Base-by-base conservation (phyloP, 192 early-diverging fungal species). In the Entomortierella lignicola region DNA sequence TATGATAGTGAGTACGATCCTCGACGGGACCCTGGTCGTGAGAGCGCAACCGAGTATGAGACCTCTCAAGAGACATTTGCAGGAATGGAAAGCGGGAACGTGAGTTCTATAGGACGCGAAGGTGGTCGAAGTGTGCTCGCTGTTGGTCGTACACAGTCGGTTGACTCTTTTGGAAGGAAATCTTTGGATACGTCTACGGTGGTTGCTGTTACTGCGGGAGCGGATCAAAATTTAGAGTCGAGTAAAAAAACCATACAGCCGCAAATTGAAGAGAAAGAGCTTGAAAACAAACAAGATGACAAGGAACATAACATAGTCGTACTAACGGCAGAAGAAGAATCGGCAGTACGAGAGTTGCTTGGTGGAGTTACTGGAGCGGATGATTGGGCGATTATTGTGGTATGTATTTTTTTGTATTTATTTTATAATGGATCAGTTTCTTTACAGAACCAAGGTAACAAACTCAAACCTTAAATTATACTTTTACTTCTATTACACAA, bases 371-470 rank as follows among this genome's bases (percentile, higher is more conserved):
- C 57, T 41, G 75, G 75, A 8, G 26, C 41, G 17, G 67, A 79
- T 31, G 75, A 79, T 42, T 79, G 75, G 75, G 23, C 29, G 2
- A 79, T 79, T 43, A 60, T 79, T 51, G 75, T 79, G 51, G 75
- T 79, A 79, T 34, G 27, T n/a, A 30, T 11, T 55, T 13, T 31
- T 48, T 37, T 43, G 30, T 44, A 21, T 43, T 20, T 30, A 8
- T 26, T 43, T 29, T 26, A n/a, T 23, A 27, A 4, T 18, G n/a
- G n/a, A n/a, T n/a, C n/a, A n/a, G n/a, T n/a, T n/a, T n/a, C n/a
- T n/a, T n/a, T n/a, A n/a, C n/a, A n/a, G n/a, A n/a, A n/a, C n/a
- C n/a, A n/a, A n/a, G n/a, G n/a, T n/a, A n/a, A n/a, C n/a, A n/a
- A n/a, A n/a, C n/a, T n/a, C n/a, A n/a, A 26, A 10, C 26, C 29